These are phyloP conservation scores for Capsicum pubescens DNA, from an alignment of 257 asterid species.

Conservation along the genomic window DNA sequence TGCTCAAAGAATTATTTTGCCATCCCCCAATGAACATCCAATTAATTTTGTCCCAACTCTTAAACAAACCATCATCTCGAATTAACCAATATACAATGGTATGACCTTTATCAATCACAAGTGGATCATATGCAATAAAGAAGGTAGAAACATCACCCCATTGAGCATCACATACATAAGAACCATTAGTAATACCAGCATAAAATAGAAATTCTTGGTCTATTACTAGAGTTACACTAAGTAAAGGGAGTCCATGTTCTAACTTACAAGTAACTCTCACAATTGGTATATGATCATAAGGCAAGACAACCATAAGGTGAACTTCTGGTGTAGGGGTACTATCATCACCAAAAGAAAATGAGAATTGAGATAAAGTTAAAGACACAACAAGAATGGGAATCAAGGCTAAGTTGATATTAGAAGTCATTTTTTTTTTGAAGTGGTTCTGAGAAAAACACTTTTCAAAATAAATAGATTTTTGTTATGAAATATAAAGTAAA, in stretches of 20 bases:
- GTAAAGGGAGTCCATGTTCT: neutral
- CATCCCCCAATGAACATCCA: neutral
- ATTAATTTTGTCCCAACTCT: neutral
- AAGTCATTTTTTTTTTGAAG: neutral
- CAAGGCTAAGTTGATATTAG: neutral
- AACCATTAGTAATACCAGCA: conserved; percentile 12
- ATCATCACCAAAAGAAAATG: neutral
- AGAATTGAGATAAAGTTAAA: neutral
- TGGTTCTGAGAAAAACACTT: too few species aligned
- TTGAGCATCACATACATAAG: neutral
- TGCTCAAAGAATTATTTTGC: neutral
- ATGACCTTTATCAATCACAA: neutral
- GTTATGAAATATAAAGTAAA: too few species aligned
- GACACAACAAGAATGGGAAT: neutral
- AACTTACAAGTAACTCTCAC: neutral
- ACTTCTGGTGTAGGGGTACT: neutral
- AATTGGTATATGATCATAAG: neutral
- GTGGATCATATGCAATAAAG: conserved; percentile 21
- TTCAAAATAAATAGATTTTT: too few species aligned
- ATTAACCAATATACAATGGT: neutral
- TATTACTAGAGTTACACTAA: neutral
- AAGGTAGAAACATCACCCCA: neutral
- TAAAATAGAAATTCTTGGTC: conserved; percentile 17
- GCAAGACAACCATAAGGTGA: neutral
- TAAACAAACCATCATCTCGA: neutral